Conservation (phyloP, 805 yeast species). For the Teunomyces barrocoloradensis region DNA sequence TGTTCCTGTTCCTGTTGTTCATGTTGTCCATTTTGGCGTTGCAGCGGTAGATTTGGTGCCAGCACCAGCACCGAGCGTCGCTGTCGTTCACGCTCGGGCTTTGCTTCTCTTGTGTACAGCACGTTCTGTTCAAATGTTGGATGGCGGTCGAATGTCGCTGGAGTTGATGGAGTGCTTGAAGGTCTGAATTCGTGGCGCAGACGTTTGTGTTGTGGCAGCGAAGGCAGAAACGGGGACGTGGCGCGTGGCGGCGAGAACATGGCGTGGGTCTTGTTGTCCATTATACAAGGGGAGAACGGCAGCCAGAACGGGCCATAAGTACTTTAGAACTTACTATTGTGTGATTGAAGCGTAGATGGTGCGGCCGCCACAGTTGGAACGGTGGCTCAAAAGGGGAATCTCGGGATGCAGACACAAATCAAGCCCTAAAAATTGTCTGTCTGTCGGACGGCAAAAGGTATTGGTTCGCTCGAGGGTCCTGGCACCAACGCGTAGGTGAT, state of each 20-base stretch:
- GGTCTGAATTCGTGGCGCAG: slow-evolving; percentile 10
- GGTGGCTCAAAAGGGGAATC: background rate
- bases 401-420: background rate
- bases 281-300: background rate
- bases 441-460: background rate
- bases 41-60: background rate
- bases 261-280: slow-evolving; percentile 2
- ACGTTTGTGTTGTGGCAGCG: slow-evolving; percentile 10
- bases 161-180: slow-evolving; percentile 7
- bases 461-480: too few relatives aligned
- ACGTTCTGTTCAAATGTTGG: slow-evolving; percentile 19
- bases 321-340: background rate
- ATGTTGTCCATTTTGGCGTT: background rate
- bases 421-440: background rate
- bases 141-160: slow-evolving; percentile 10
- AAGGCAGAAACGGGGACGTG: slow-evolving; percentile 9
- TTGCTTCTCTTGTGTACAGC: slow-evolving; percentile 8
- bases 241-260: slow-evolving; percentile 16
- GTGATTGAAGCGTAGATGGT: slow-evolving; percentile 1
- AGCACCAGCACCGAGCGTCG: background rate
- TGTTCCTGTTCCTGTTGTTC: slow-evolving; percentile 6
- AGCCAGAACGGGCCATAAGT: background rate
- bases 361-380: background rate
- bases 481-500: background rate
- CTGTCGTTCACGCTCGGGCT: background rate